Conservation (phyloP, 2,329 filamentous ascomycete species). For the Tolypocladium inflatum region DNA sequence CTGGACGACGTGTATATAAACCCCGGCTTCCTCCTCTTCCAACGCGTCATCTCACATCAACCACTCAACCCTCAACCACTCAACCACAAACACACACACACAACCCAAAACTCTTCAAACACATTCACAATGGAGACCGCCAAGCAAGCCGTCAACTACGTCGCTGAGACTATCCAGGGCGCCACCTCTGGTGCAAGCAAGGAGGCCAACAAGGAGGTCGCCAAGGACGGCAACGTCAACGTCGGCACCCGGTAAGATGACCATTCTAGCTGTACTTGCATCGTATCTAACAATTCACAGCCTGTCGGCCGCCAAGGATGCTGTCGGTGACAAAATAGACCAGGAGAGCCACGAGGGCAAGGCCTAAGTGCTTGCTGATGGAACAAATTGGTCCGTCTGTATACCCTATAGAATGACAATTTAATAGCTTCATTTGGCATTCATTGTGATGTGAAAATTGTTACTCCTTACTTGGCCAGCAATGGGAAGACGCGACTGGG, state of each 20-base stretch:
- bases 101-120: constrained; percentile 1
- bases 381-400: background rate
- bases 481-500: too few relatives aligned
- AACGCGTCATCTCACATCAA: background rate
- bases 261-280: background rate
- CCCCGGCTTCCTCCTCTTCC: background rate
- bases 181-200: constrained; percentile 48
- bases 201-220: constrained; percentile 61
- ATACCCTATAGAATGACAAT: background rate
- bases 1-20: constrained; percentile 7
- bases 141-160: constrained; percentile 60
- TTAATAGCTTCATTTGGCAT: background rate
- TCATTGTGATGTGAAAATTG: too few relatives aligned
- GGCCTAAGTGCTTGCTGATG: constrained; percentile 11
- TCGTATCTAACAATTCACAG: constrained; percentile 24
- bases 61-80: background rate
- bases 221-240: constrained; percentile 49
- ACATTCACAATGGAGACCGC: constrained; percentile 38
- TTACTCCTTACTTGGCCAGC: too few relatives aligned
- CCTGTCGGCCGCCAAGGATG: constrained; percentile 37
- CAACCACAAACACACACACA: background rate
- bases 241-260: constrained; percentile 42
- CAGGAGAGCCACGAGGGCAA: constrained; percentile 29
- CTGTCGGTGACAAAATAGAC: constrained; percentile 37
- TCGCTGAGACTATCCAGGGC: constrained; percentile 55